Evolutionary conservation across 345 rosid species (phyloP).

Genomic region (Turritis glabra): DNA sequence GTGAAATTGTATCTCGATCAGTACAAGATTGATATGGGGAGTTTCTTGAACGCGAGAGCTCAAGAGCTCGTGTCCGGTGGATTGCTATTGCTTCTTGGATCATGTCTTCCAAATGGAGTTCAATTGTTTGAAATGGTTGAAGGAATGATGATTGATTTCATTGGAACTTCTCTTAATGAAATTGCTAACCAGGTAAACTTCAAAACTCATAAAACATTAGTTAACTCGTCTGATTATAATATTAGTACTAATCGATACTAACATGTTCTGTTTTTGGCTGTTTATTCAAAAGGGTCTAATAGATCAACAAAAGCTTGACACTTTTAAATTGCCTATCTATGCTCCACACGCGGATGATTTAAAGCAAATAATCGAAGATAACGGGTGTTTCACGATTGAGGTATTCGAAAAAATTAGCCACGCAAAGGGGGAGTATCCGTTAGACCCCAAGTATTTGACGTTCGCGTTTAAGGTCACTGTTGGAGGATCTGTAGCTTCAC

Average conservation of each 20-base stretch:
- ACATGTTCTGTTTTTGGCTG: neutral
- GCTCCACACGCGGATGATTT: constrained; percentile 17
- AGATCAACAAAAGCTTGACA: constrained; percentile 27
- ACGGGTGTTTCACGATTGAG: constrained; percentile 24
- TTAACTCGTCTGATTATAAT: neutral
- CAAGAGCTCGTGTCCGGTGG: constrained; percentile 36
- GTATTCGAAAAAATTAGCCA: constrained; percentile 31
- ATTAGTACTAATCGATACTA: no score
- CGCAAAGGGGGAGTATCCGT: constrained; percentile 9
- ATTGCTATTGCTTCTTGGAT: constrained; percentile 31
- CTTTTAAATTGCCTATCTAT: constrained; percentile 33
- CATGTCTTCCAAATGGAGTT: constrained; percentile 30
- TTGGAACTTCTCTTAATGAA: constrained; percentile 24
- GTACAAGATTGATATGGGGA: constrained; percentile 13
- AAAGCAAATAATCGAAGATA: constrained; percentile 22
- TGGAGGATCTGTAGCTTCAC: constrained; percentile 25
- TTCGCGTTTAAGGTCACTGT: constrained; percentile 1
- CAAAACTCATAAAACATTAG: neutral
- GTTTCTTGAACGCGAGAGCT: constrained; percentile 26
- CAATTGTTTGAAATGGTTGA: constrained; percentile 15
- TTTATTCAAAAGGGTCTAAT: constrained; percentile 32
- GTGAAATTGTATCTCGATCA: constrained; percentile 22
- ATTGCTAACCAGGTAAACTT: constrained; percentile 26
- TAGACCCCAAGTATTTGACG: constrained; percentile 16
- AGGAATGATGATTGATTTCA: constrained; percentile 26